Percentiles rank a stretch among this genome's conserved stretches.
Conservation (phyloP, 2,329 filamentous ascomycete genomes). For the Teratosphaeria viscida region DNA sequence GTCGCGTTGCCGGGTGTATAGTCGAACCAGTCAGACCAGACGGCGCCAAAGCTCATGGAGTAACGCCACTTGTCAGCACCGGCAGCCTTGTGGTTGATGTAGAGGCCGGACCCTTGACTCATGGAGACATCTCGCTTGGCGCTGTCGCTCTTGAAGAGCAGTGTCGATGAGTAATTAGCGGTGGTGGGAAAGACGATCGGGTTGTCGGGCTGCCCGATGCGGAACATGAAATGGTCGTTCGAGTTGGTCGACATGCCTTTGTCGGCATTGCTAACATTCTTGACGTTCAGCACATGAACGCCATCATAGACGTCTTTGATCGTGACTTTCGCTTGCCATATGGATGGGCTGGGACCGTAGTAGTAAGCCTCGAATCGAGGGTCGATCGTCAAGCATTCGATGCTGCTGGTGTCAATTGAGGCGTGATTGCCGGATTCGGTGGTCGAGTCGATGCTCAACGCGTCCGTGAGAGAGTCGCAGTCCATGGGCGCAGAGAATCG, state of each 20-base stretch:
- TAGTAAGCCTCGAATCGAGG: slow-evolving; percentile 30
- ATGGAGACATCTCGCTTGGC: slow-evolving; percentile 20
- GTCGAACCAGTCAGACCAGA: slow-evolving; percentile 48
- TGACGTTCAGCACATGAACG: slow-evolving; percentile 48
- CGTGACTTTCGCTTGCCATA: slow-evolving; percentile 44
- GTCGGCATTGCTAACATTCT: slow-evolving; percentile 39
- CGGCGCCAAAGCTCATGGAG: slow-evolving; percentile 50
- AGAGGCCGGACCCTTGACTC: slow-evolving; percentile 32
- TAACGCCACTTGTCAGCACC: slow-evolving; percentile 55
- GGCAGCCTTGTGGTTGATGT: slow-evolving; percentile 48
- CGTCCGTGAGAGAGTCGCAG: slow-evolving; percentile 43
- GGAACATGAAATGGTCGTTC: slow-evolving; percentile 52
- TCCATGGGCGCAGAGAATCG: slow-evolving; percentile 53
- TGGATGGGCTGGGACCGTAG: slow-evolving; percentile 42
- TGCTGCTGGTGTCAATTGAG: slow-evolving; percentile 33
- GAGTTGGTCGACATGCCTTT: slow-evolving; percentile 38
- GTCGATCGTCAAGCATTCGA: slow-evolving; percentile 36
- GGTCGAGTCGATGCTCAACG: slow-evolving; percentile 43
- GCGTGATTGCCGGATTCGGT: slow-evolving; percentile 38
- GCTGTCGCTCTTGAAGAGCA: slow-evolving; percentile 35
- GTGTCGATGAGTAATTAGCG: slow-evolving; percentile 48
- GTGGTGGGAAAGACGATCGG: slow-evolving; percentile 47
- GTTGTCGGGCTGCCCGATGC: slow-evolving; percentile 48
- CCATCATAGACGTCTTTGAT: slow-evolving; percentile 50
- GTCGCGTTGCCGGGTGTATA: slow-evolving; percentile 45